Conservation (phyloP, 257 asterid species). For the Coffea eugenioides region DNA sequence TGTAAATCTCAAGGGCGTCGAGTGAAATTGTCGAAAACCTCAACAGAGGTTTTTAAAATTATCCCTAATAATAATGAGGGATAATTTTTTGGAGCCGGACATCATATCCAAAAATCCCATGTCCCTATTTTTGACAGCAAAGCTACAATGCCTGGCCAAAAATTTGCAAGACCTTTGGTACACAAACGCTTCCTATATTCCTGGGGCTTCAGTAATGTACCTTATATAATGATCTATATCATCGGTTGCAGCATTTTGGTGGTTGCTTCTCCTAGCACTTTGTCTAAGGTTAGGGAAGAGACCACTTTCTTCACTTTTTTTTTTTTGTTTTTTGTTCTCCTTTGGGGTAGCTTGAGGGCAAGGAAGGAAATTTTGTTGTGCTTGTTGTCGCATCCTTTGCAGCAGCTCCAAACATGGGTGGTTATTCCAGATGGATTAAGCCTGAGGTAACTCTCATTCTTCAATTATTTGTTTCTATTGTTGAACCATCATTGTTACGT, state of each 20-base stretch:
- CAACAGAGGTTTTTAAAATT: too few relatives aligned
- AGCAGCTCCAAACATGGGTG: slow-evolving; percentile 28
- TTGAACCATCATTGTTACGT: background rate
- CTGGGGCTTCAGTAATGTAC: background rate
- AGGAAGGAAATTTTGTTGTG: background rate
- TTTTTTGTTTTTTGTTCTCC: background rate
- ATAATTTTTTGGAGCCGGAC: background rate
- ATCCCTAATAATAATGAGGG: too few relatives aligned
- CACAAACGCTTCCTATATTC: slow-evolving; percentile 11
- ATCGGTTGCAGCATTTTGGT: background rate
- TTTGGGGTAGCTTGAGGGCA: background rate
- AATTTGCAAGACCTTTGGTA: slow-evolving; percentile 13
- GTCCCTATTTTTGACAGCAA: slow-evolving; percentile 15
- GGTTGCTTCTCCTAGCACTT: slow-evolving; percentile 1
- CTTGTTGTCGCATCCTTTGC: slow-evolving; percentile 16
- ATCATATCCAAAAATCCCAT: background rate
- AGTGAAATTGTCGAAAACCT: too few relatives aligned
- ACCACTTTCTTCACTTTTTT: background rate
- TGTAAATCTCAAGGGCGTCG: too few relatives aligned
- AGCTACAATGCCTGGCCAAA: slow-evolving; percentile 16
- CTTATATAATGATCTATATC: slow-evolving; percentile 15
- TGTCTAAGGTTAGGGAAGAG: slow-evolving; percentile 19
- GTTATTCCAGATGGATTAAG: slow-evolving; percentile 32
- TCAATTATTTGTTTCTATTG: background rate
- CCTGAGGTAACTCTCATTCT: slow-evolving; percentile 30